Base-by-base conservation (phyloP, 768 basidiomycete species). In the Tricholoma bakamatsutake region DNA sequence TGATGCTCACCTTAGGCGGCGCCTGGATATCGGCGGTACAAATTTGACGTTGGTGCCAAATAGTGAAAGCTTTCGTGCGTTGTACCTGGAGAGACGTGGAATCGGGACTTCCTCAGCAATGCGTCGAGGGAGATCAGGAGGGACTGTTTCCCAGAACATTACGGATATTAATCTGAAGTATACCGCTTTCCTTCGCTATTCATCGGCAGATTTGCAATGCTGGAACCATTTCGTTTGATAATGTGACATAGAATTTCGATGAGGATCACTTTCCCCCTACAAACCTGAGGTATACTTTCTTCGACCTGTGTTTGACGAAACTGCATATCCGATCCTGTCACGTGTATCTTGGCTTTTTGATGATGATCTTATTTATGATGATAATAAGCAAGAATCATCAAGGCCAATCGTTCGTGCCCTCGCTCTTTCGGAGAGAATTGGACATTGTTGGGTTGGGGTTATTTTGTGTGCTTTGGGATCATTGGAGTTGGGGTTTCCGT, bases 171-270 rank as follows among this genome's bases (percentile, higher is more conserved):
- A 62, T 52, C 63, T 74, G 33, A 61, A 60, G 47, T 67, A 61
- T 40, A 61, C 39, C 62, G 61, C 9, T 70, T 73, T 43, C 59
- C 69, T 45, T 69, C 72, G 12, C 69, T 71, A 77, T 30, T 71
- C 65, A 24, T 78, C 70, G 55, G 75, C 77, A 18, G 76, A 80
- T 73, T 91, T 34, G 65, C 71, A 34, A 70, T 82, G 21, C 73
- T 84, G 3, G 71, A 52, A 76, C 78, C 45, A 61, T 73, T 30
- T 57, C 57, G n/a, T 60, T 73, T 45, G 80, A 82, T 42, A 77
- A 77, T 33, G 77, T 80, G 51, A 76, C 74, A 11, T 79, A 78
- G 69, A 69, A 75, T 43, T 68, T 42, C 66, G 73, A 64, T 62
- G 61, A 55, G 8, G 27, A 55, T 69, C 71, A 17, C 61, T 71